These are phyloP conservation scores for Kodamaea arcana DNA, from an alignment of 1,139 yeast genomes.

Conservation along the genomic window DNA sequence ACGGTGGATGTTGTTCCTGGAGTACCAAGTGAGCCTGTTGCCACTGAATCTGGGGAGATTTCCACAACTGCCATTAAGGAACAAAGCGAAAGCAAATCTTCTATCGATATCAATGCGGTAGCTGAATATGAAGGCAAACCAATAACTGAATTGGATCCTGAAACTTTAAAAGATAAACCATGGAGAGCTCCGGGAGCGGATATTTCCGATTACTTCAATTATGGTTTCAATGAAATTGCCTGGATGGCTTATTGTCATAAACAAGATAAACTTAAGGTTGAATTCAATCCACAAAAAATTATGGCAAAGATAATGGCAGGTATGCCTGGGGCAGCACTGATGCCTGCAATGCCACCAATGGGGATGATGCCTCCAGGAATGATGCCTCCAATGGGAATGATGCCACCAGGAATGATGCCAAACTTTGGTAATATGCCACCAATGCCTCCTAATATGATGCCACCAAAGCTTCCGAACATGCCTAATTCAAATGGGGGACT, in stretches of 20 bases:
- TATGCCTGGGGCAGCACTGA: constrained; percentile 8
- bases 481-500: constrained; percentile 18
- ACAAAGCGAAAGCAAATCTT: constrained; percentile 29
- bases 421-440: constrained; percentile 22
- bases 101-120: constrained; percentile 70
- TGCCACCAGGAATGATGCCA: constrained; percentile 36
- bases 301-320: constrained; percentile 40
- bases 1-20: constrained; percentile 22
- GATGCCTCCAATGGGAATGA: constrained; percentile 19
- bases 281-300: constrained; percentile 61
- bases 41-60: constrained; percentile 8
- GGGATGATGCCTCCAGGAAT: constrained; percentile 14
- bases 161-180: constrained; percentile 85
- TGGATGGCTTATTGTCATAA: constrained; percentile 93
- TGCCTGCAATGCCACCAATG: constrained; percentile 11
- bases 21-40: too few species aligned
- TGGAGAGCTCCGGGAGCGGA: constrained; percentile 99
- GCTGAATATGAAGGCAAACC: constrained; percentile 83
- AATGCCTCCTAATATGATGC: constrained; percentile 25
- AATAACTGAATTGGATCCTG: constrained; percentile 77
- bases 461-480: constrained; percentile 16
- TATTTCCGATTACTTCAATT: constrained; percentile 88
- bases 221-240: constrained; percentile 92
- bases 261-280: constrained; percentile 78
- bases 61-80: constrained; percentile 30